Percentiles rank a stretch among this genome's conserved stretches.
phyloP scores from a whole-genome alignment of 1,139 yeast genomes.

The Candida neerlandica region DNA sequence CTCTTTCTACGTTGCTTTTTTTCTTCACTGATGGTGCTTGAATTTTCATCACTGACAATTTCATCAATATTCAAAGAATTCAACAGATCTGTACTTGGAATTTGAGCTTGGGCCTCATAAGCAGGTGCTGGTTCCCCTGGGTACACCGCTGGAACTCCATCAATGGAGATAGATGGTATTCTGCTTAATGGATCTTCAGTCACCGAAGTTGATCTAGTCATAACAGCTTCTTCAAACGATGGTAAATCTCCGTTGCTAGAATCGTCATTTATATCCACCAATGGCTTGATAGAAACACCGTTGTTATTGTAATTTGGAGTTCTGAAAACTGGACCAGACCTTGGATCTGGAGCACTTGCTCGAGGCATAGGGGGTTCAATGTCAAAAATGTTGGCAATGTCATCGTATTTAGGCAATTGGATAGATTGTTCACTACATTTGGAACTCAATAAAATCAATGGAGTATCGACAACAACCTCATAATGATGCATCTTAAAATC shows the following conservation, averaged over 20 bases:
- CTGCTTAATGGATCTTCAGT: conserved; percentile 40
- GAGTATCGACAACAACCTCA: conserved; percentile 89
- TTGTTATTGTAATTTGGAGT: conserved; percentile 38
- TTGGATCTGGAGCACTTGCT: conserved; percentile 7
- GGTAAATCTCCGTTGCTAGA: conserved; percentile 43
- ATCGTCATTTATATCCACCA: conserved; percentile 18
- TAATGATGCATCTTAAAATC: conserved; percentile 71
- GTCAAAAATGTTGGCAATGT: conserved; percentile 19
- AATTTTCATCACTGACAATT: conserved; percentile 18
- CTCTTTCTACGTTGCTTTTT: conserved; percentile 5
- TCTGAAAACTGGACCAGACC: conserved; percentile 26
- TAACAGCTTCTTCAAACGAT: conserved; percentile 59
- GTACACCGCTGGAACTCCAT: conserved; percentile 1
- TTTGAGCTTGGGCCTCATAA: conserved; percentile 24
- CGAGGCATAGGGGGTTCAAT: conserved; percentile 3
- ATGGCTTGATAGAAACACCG: conserved; percentile 43
- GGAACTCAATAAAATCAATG: conserved; percentile 70
- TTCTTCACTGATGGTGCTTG: background rate
- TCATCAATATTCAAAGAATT: conserved; percentile 27
- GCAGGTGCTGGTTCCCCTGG: conserved; percentile 42
- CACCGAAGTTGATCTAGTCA: conserved; percentile 37
- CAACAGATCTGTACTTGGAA: background rate
- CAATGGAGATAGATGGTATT: conserved; percentile 29
- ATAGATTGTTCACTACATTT: conserved; percentile 68
- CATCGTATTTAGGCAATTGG: conserved; percentile 69